These are phyloP conservation scores for Dendrobium huoshanense DNA, from an alignment of 106 monocot genomes.

Conservation along the genomic window DNA sequence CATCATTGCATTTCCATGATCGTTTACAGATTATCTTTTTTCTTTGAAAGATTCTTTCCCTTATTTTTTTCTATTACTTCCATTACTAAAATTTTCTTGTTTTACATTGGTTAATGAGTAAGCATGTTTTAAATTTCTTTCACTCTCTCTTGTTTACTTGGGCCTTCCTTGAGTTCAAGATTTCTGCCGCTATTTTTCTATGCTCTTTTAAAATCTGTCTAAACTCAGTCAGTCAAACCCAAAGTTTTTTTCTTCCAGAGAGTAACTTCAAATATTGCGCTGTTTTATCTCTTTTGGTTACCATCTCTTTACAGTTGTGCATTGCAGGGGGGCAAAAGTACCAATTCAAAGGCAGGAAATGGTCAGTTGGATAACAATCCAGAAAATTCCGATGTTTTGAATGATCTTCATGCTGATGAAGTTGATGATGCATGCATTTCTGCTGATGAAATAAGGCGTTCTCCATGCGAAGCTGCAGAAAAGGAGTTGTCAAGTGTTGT, in stretches of 20 bases:
- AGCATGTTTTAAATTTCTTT: neutral
- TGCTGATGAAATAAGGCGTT: slow-evolving; percentile 1
- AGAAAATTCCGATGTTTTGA: slow-evolving; percentile 19
- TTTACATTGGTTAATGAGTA: neutral
- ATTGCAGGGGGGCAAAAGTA: slow-evolving; percentile 42
- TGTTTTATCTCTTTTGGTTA: slow-evolving; percentile 6
- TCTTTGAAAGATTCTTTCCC: neutral
- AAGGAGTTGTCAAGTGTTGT: slow-evolving; percentile 34
- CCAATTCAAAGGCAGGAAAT: slow-evolving; percentile 19
- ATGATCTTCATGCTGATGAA: slow-evolving; percentile 18
- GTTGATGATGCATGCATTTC: neutral
- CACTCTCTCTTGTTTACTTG: neutral
- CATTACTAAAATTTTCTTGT: neutral
- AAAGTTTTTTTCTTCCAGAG: neutral
- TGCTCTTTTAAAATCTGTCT: neutral
- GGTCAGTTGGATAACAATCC: slow-evolving; percentile 24
- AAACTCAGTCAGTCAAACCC: neutral
- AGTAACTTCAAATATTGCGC: neutral
- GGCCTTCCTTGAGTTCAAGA: too few species aligned
- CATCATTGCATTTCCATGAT: neutral
- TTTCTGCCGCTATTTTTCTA: too few species aligned
- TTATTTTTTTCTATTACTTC: neutral
- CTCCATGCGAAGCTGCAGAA: slow-evolving; percentile 10
- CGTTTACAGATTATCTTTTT: neutral
- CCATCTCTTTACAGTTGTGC: neutral